Base-by-base conservation (phyloP, 1,284 basidiomycete genomes). In the Mycena citricolor region DNA sequence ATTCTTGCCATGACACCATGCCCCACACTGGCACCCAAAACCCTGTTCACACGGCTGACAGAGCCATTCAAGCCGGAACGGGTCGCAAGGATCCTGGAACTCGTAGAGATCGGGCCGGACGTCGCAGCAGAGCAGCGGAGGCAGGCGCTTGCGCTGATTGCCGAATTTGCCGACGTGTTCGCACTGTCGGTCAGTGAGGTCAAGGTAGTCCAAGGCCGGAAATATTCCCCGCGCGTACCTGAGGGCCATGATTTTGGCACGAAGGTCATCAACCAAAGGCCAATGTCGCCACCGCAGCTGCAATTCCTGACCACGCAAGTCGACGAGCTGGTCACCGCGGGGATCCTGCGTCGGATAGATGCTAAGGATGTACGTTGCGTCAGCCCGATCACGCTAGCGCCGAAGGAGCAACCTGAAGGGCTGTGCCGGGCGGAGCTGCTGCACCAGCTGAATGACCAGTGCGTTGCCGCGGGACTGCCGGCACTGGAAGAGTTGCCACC, bases 291-390 rank as follows among this genome's bases (percentile, higher is more conserved):
- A 37, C 57, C 61, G 4, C 64, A 70, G 47, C 43, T 44, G 2
- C 32, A 48, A 8, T 68, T 55, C 44, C 49, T 68, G 8, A 41
- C 64, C 24, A 51, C 49, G 3, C 57, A 55, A 2, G 35, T 70
- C 2, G 62, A 68, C 31, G 52, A 63, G 30, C 55, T 71, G 59
- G 39, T 66, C 67, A 46, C 57, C 13, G 40, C 40, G 4, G 31
- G 38, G 1, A 37, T 49, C 10, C 32, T 49, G 8, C 22, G 10
- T n/a, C 32, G 28, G 4, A 38, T 49, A 2, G 14, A 35, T 20
- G 22, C 32, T 16, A 31, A 39, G 17, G 42, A 44, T 12, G 37
- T 44, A 32, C 39, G 40, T 17, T 49, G 47, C 22, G 32, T 45
- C 6, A 38, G 26, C 8, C 35, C 38, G 11, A 49, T 43, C 3